Evolutionary conservation across 352 stramenopile genomes (phyloP).

Genomic region (Globisporangium camurandrum): DNA sequence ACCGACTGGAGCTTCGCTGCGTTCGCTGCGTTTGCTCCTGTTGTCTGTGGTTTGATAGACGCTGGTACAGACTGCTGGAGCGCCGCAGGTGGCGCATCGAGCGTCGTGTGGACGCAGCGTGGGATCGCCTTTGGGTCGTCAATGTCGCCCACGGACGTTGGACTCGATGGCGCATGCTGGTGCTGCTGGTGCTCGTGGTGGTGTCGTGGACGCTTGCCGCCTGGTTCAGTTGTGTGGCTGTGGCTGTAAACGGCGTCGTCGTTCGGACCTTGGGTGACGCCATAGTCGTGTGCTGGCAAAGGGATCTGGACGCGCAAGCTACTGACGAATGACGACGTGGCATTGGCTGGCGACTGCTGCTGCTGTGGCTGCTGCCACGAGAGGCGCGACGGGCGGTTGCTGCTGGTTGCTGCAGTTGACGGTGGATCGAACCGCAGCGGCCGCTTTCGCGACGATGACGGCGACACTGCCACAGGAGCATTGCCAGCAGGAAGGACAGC

Average conservation of each 20-base stretch:
- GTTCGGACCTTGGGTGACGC: background rate
- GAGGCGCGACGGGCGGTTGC: too few species aligned
- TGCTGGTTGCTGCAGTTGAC: background rate
- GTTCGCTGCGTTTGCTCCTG: constrained; percentile 13
- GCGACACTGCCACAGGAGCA: background rate
- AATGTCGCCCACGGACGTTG: constrained; percentile 41
- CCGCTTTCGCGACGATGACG: constrained; percentile 2
- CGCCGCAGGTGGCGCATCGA: constrained; percentile 1
- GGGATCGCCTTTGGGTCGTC: constrained; percentile 14
- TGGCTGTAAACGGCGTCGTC: constrained; percentile 9
- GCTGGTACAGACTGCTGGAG: constrained; percentile 5
- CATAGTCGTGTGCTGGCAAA: background rate
- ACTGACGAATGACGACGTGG: background rate
- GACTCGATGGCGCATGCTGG: constrained; percentile 27
- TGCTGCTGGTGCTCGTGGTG: constrained; percentile 20
- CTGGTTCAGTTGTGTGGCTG: too few species aligned
- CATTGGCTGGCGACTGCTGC: background rate
- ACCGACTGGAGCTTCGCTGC: constrained; percentile 51
- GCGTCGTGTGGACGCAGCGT: constrained; percentile 11
- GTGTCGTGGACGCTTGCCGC: constrained; percentile 4
- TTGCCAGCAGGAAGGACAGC: too few species aligned
- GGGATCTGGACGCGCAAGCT: constrained; percentile 9
- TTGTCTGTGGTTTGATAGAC: constrained; percentile 6
- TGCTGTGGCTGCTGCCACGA: too few species aligned
- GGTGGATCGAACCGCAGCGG: background rate